Conservation (phyloP, 1,139 yeast genomes). For the Kodamaea plutei region DNA sequence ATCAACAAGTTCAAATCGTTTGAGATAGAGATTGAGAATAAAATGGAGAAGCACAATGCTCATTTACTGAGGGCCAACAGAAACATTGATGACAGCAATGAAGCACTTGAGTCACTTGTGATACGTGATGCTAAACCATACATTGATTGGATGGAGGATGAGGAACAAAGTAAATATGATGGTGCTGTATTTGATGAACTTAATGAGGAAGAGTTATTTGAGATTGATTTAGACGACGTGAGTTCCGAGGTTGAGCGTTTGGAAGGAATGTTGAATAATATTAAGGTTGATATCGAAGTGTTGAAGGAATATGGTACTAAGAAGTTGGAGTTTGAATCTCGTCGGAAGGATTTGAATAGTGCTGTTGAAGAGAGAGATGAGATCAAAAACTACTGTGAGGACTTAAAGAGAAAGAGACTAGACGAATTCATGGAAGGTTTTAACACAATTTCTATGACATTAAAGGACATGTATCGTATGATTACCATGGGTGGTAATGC, state of each 20-base stretch:
- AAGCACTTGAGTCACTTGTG: constrained; percentile 37
- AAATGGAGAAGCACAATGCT: constrained; percentile 54
- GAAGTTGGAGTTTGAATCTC: constrained; percentile 55
- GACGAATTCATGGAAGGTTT: constrained; percentile 95
- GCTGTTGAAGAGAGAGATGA: constrained; percentile 68
- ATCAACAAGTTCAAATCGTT: constrained; percentile 61
- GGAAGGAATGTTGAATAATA: constrained; percentile 54
- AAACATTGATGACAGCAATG: constrained; percentile 33
- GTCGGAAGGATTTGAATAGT: constrained; percentile 62
- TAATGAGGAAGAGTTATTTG: constrained; percentile 50
- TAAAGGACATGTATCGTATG: constrained; percentile 97
- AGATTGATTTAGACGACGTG: constrained; percentile 47
- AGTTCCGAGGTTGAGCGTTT: constrained; percentile 51
- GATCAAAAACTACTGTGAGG: constrained; percentile 61
- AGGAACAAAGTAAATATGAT: constrained; percentile 31
- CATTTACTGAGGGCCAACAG: constrained; percentile 39
- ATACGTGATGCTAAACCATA: constrained; percentile 52
- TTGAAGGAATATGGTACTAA: constrained; percentile 74
- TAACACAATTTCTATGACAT: constrained; percentile 75
- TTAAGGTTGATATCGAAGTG: constrained; percentile 68
- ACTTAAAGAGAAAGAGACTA: constrained; percentile 65
- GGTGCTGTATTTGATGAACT: constrained; percentile 38
- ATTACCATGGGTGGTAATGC: constrained; percentile 99
- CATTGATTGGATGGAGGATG: constrained; percentile 46
- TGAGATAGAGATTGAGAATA: constrained; percentile 65